Percentiles rank a stretch among this genome's conserved stretches.
Evolutionary conservation across 2,329 filamentous ascomycete species (phyloP).

Genomic region (Colletotrichum tofieldiae): DNA sequence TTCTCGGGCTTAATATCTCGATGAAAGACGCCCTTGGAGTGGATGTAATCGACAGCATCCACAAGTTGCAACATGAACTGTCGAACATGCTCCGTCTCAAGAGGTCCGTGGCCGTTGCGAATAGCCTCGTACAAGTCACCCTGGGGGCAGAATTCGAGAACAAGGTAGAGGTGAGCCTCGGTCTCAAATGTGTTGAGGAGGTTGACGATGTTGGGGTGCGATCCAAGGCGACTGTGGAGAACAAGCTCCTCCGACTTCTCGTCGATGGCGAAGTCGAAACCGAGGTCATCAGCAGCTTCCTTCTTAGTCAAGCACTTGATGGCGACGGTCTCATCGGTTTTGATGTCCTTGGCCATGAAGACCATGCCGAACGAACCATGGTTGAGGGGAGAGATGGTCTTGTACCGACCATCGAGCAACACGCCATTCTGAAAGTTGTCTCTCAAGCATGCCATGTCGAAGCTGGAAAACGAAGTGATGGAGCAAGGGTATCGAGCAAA

Average conservation of each 20-base stretch:
- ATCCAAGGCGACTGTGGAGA: conserved; percentile 84
- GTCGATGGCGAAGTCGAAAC: conserved; percentile 80
- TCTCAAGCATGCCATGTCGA: conserved; percentile 85
- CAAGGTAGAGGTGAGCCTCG: conserved; percentile 88
- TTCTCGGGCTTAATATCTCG: conserved; percentile 99
- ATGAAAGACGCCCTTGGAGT: conserved; percentile 92
- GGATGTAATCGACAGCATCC: conserved; percentile 90
- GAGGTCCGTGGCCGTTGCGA: conserved; percentile 86
- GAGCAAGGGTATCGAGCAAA: conserved; percentile 39
- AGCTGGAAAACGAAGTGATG: conserved; percentile 48
- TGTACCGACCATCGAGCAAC: conserved; percentile 89
- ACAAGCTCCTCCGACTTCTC: conserved; percentile 86
- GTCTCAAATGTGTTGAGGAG: conserved; percentile 94
- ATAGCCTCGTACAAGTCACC: conserved; percentile 99
- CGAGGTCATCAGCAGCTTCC: conserved; percentile 72
- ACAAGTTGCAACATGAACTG: conserved; percentile 97
- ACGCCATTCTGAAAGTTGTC: conserved; percentile 85
- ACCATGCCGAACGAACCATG: conserved; percentile 99
- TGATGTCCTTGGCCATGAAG: conserved; percentile 88
- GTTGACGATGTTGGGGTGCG: conserved; percentile 94
- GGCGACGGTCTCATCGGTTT: conserved; percentile 85
- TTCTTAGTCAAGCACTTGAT: conserved; percentile 97
- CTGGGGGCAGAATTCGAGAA: conserved; percentile 94
- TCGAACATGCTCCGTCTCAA: conserved; percentile 96
- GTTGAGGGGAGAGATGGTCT: conserved; percentile 94